These are phyloP conservation scores for Boletales sp. DNA, from an alignment of 768 basidiomycete species.

Conservation along the genomic window DNA sequence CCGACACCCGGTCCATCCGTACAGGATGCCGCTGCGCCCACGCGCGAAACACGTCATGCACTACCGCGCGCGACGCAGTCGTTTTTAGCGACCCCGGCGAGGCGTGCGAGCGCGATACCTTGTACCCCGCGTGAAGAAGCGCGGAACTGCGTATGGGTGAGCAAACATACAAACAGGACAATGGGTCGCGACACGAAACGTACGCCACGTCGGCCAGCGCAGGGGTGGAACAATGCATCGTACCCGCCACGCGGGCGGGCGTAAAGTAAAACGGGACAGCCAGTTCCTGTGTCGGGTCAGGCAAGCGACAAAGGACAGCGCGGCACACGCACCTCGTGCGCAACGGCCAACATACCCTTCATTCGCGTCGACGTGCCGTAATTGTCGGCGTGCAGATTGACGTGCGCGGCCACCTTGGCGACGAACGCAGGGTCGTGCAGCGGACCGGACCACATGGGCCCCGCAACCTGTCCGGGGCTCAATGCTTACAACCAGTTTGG, in stretches of 20 bases:
- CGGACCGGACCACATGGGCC: conserved; percentile 95
- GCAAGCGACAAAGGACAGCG: neutral
- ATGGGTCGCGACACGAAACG: conserved; percentile 25
- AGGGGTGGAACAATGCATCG: conserved; percentile 80
- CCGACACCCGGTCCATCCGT: conserved; percentile 69
- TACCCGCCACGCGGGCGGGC: conserved; percentile 70
- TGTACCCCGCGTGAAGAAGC: conserved; percentile 78
- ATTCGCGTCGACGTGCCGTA: conserved; percentile 84
- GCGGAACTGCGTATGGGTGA: conserved; percentile 52
- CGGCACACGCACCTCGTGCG: conserved; percentile 63
- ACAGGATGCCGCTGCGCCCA: no score
- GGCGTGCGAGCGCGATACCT: conserved; percentile 89
- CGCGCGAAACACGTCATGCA: conserved; percentile 83
- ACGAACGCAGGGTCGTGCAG: conserved; percentile 79
- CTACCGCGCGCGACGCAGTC: conserved; percentile 60
- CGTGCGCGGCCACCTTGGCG: conserved; percentile 66
- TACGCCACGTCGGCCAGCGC: conserved; percentile 73
- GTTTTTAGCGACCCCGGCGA: conserved; percentile 90
- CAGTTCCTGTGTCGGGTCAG: conserved; percentile 54
- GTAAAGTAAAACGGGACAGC: conserved; percentile 83
- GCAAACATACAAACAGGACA: no score
- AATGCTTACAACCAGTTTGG: no score
- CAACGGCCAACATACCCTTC: conserved; percentile 93
- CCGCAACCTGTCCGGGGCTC: conserved; percentile 58
- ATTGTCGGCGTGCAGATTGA: conserved; percentile 54